Base-by-base conservation (phyloP, 208 protist genomes). In the Leishmania arabica region DNA sequence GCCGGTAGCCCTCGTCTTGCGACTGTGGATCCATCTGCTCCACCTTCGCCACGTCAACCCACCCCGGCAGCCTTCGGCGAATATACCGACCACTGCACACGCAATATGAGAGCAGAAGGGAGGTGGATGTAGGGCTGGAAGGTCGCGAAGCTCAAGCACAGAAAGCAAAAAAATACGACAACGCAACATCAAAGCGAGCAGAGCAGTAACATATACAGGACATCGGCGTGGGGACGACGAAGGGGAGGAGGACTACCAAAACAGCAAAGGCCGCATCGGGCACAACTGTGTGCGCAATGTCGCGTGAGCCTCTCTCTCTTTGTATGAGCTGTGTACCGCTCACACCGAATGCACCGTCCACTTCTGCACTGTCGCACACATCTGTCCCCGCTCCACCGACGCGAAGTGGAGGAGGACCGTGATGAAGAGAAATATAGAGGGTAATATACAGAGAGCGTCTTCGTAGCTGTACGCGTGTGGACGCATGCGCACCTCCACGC, bases 91-190 rank as follows among this genome's bases (percentile, higher is more conserved):
- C 58, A 64, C 58, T 15, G 58, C 13, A 4, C 27, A 64, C 13
- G 62, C 7, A 4, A 68, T 21, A 68, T 19, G 15, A 37, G 7
- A 56, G 47, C 31, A 40, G n/a, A 76, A n/a, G 37, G 19, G 51
- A 62, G 31, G 51, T 15, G 45, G 34, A 19, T 76, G 24, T 45
- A 42, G 49, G n/a, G 54, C 15, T 24, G 21, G 11, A 47, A 13
- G 40, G 24, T 53, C 13, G 42, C 73, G 56, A 69, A 45, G 49
- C 78, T 82, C 69, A 58, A 31, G 31, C 58, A 66, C 24, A 68
- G 74, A 72, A 56, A 85, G 78, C 64, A 65, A 73, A 31, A 73
- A n/a, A 51, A 31, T 31, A 31, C 31, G 4, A 8, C 31, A 15
- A 21, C 15, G 1, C 51, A 21, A 37, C 15, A 21, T 40, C 62